A percentile compares a stretch with the other conserved stretches of the same genome.
These are phyloP conservation scores for Taphrina betulina DNA, from an alignment of 1,139 yeast genomes.

Conservation along the genomic window DNA sequence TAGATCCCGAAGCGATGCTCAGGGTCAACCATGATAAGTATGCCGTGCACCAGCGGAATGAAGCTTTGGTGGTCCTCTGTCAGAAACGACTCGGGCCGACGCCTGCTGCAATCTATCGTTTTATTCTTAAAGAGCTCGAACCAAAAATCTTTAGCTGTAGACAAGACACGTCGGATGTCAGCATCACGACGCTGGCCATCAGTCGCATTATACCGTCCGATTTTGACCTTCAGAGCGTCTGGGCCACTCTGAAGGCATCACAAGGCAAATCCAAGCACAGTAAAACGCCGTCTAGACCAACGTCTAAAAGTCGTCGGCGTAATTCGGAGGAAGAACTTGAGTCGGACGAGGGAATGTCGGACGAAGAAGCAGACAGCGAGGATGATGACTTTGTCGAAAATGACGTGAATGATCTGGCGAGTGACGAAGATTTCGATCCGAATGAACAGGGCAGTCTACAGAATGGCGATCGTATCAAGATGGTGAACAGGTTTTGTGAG, in stretches of 20 bases:
- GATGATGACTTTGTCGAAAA: constrained; percentile 7
- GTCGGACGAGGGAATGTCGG: constrained; percentile 39
- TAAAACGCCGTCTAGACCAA: constrained; percentile 36
- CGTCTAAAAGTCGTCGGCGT: constrained; percentile 9
- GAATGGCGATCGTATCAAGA: constrained; percentile 35
- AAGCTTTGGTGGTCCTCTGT: constrained; percentile 63
- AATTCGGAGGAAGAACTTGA: constrained; percentile 36
- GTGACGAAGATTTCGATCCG: constrained; percentile 43
- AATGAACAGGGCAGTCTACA: constrained; percentile 46
- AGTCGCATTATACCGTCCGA: constrained; percentile 41
- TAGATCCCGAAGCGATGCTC: constrained; percentile 50
- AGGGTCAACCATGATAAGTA: constrained; percentile 67
- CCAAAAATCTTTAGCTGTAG: constrained; percentile 41
- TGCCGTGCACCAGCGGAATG: constrained; percentile 63
- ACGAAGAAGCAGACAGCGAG: constrained; percentile 38
- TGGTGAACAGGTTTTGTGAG: constrained; percentile 50
- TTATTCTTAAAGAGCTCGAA: constrained; percentile 61
- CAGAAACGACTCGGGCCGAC: constrained; percentile 68
- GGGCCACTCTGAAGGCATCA: constrained; percentile 23
- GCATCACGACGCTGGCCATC: constrained; percentile 45
- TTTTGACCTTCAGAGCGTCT: constrained; percentile 39
- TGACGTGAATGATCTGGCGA: constrained; percentile 53
- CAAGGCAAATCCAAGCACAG: constrained; percentile 36
- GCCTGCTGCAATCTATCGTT: constrained; percentile 63
- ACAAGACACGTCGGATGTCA: constrained; percentile 40